Conservation (phyloP, 1,139 yeast species). For the Nadsonia commutata region DNA sequence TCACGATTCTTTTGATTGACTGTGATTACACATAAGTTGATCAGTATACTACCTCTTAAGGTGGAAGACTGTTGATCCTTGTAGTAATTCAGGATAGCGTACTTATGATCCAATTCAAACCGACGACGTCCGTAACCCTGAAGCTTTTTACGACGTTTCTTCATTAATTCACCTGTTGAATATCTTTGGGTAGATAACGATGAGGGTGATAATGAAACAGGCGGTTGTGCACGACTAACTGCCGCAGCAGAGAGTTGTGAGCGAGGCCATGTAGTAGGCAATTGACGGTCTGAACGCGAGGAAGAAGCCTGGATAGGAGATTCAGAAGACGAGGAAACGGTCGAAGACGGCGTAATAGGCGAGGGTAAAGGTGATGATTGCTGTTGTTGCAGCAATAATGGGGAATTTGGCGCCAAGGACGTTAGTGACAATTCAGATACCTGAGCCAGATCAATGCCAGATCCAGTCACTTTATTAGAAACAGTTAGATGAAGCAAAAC, state of each 20-base stretch:
- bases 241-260: too few species aligned
- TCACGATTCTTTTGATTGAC: slow-evolving; percentile 58
- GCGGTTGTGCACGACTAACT: background rate
- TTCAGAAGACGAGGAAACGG: background rate
- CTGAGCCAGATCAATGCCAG: slow-evolving; percentile 1
- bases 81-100: slow-evolving; percentile 74
- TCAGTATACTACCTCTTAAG: slow-evolving; percentile 85
- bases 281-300: background rate
- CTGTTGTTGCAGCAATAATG: too few species aligned
- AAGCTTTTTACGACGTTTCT: slow-evolving; percentile 64
- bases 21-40: slow-evolving; percentile 62
- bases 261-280: too few species aligned
- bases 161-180: slow-evolving; percentile 60
- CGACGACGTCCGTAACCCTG: slow-evolving; percentile 82
- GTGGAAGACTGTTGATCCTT: slow-evolving; percentile 53
- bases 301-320: background rate
- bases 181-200: slow-evolving; percentile 1
- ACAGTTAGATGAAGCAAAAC: slow-evolving; percentile 34
- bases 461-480: background rate
- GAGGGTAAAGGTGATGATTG: background rate
- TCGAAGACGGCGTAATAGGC: background rate
- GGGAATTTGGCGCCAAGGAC: too few species aligned
- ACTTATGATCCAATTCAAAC: slow-evolving; percentile 66
- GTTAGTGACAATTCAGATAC: too few species aligned
- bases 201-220: too few species aligned